Evolutionary conservation across 1,284 basidiomycete genomes (phyloP).

Genomic region (Moesziomyces globuligerus): DNA sequence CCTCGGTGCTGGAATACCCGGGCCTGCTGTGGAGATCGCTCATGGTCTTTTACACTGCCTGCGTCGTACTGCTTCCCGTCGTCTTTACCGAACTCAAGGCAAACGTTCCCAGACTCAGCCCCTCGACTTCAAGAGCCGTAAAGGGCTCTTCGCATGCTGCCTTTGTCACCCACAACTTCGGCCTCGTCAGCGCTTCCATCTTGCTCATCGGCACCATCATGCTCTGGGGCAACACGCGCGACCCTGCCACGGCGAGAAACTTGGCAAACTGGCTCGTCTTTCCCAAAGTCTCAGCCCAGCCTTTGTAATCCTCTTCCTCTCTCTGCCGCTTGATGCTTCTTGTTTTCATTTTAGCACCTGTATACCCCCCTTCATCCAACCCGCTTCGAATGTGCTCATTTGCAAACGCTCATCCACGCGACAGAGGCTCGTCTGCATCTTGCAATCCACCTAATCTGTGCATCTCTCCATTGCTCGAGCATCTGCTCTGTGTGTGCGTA

Average conservation of each 20-base stretch:
- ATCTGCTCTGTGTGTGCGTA: too few relatives aligned
- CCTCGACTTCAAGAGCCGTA: not conserved
- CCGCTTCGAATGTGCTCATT: too few relatives aligned
- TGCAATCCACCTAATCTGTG: too few relatives aligned
- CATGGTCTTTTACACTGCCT: slow-evolving; percentile 64
- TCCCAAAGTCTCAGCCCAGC: slow-evolving; percentile 29
- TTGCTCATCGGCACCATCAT: slow-evolving; percentile 35
- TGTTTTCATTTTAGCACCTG: not conserved
- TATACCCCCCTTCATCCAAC: slow-evolving; percentile 16
- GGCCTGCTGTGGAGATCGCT: slow-evolving; percentile 41
- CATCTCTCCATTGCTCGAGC: too few relatives aligned
- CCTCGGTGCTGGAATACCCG: slow-evolving; percentile 51
- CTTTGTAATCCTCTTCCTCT: slow-evolving; percentile 6
- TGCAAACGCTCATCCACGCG: too few relatives aligned
- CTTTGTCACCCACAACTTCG: slow-evolving; percentile 42
- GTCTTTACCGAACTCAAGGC: slow-evolving; percentile 60
- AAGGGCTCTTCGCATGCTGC: slow-evolving; percentile 10
- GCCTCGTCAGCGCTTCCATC: slow-evolving; percentile 30
- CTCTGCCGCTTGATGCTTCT: not conserved
- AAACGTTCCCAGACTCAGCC: slow-evolving; percentile 42
- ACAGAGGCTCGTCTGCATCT: too few relatives aligned
- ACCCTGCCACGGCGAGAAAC: slow-evolving; percentile 32
- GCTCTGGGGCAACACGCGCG: slow-evolving; percentile 38
- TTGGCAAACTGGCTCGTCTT: slow-evolving; percentile 43
- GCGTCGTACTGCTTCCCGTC: slow-evolving; percentile 64